Base-by-base conservation (phyloP, 2,329 filamentous ascomycete genomes). In the Apiospora malaysiana region DNA sequence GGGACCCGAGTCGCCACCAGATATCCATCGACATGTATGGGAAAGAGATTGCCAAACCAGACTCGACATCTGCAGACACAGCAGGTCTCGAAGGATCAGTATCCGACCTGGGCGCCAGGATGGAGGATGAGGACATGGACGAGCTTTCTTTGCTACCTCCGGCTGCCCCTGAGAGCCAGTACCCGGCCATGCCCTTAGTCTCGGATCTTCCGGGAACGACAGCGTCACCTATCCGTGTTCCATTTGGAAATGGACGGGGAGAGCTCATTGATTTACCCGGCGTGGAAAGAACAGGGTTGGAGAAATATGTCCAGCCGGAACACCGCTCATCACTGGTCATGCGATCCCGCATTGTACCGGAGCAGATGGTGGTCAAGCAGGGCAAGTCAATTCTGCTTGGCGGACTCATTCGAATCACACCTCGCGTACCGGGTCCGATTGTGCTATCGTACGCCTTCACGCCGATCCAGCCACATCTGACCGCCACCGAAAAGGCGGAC, bases 231-330 rank as follows among this genome's bases (percentile, higher is more conserved):
- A 98, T 99, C 75, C 92, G 96, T 40, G 90, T 98, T 23, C 94
- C 94, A 0, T 99, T 96, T 78, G 95, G 95, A 65, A 90, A 90
- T 72, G 92, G 93, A 32, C 92, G 90, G 77, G 96, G 96, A 70
- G 97, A 99, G 80, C 86, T 99, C 45, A 94, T 99, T 76, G 96
- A 99, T 79, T 86, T 99, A 18, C 96, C 96, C 0, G 96, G 96
- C 0, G 84, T 99, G 45, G 88, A 91, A 10, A 91, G 96, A 65
- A 91, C 90, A 37, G 88, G 90, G 21, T 84, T 98, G 8, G 91
- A 94, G 66, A 82, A 89, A 0, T 91, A 92, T 78, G 92, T 98
- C 66, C 83, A 87, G 51, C 87, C 91, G 51, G 85, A 91, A 72
- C 84, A 93, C 76, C 90, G 90, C 51, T 81, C 86, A 14, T 88